These are phyloP conservation scores for Panellus pusillus DNA, from an alignment of 768 basidiomycete genomes.

Conservation along the genomic window DNA sequence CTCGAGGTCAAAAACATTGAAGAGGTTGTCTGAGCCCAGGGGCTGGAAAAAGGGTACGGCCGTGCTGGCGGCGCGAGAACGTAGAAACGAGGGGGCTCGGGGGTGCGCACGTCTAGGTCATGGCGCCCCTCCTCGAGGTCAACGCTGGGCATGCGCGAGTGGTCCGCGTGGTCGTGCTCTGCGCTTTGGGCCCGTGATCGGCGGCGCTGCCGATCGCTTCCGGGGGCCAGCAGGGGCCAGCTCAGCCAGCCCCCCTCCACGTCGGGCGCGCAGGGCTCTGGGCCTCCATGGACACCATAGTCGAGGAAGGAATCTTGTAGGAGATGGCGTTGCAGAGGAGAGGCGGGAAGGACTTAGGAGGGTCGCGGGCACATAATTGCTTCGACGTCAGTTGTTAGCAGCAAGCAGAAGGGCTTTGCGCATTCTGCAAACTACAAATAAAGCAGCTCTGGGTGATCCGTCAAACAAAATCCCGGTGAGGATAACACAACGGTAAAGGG, in stretches of 20 bases:
- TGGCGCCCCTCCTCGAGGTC: not conserved
- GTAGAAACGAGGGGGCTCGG: not conserved
- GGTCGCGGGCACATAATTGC: too few species aligned
- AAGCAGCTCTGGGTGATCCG: too few species aligned
- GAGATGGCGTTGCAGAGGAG: not conserved
- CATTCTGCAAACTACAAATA: too few species aligned
- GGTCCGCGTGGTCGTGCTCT: not conserved
- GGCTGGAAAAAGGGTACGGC: conserved; percentile 11
- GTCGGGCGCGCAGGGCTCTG: not conserved
- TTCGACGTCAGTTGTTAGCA: too few species aligned
- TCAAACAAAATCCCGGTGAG: too few species aligned
- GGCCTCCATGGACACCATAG: not conserved
- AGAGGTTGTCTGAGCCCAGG: conserved; percentile 19
- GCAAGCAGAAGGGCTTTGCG: too few species aligned
- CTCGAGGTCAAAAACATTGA: conserved; percentile 25
- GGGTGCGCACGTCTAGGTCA: not conserved
- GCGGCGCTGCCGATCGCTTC: too few species aligned
- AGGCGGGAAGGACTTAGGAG: not conserved
- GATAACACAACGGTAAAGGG: too few species aligned
- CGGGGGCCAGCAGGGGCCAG: too few species aligned
- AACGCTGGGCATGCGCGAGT: conserved; percentile 6
- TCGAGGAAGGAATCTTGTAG: not conserved
- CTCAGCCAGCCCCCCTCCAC: too few species aligned
- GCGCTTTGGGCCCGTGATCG: too few species aligned
- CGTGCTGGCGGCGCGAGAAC: not conserved